Conservation (phyloP, 2,329 filamentous ascomycete species). For the Ophiostoma piceae region DNA sequence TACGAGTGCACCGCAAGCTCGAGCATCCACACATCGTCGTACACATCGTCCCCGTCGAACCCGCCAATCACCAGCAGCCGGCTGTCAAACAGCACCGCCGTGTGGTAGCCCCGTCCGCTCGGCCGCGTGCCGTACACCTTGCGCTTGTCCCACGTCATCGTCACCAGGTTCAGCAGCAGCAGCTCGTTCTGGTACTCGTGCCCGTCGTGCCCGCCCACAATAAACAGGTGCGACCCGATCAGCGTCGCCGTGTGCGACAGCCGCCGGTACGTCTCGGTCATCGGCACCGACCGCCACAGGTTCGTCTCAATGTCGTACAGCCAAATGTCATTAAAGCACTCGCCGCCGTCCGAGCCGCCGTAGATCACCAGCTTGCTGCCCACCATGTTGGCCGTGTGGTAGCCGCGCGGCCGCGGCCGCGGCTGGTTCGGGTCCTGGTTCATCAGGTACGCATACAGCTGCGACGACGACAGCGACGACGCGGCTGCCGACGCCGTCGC, state of each 20-base stretch:
- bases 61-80: slow-evolving; percentile 60
- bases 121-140: slow-evolving; percentile 60
- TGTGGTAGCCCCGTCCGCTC: slow-evolving; percentile 61
- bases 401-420: slow-evolving; percentile 60
- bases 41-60: slow-evolving; percentile 63
- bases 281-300: slow-evolving; percentile 54
- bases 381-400: slow-evolving; percentile 69
- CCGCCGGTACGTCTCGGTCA: slow-evolving; percentile 57
- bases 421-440: slow-evolving; percentile 15
- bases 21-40: slow-evolving; percentile 61
- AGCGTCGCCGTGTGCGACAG: slow-evolving; percentile 65
- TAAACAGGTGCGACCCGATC: slow-evolving; percentile 64
- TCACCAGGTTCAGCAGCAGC: slow-evolving; percentile 63
- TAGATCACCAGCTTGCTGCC: slow-evolving; percentile 67
- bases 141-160: slow-evolving; percentile 67
- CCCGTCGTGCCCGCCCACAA: slow-evolving; percentile 65
- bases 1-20: slow-evolving; percentile 66
- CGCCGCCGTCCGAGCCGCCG: slow-evolving; percentile 63
- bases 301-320: slow-evolving; percentile 63
- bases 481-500: background rate
- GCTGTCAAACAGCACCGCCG: slow-evolving; percentile 60
- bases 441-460: slow-evolving; percentile 14
- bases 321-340: slow-evolving; percentile 70
- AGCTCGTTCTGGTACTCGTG: slow-evolving; percentile 66
- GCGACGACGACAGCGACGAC: background rate